Base-by-base conservation (phyloP, 1,284 basidiomycete species). In the Puccinia coronata region DNA sequence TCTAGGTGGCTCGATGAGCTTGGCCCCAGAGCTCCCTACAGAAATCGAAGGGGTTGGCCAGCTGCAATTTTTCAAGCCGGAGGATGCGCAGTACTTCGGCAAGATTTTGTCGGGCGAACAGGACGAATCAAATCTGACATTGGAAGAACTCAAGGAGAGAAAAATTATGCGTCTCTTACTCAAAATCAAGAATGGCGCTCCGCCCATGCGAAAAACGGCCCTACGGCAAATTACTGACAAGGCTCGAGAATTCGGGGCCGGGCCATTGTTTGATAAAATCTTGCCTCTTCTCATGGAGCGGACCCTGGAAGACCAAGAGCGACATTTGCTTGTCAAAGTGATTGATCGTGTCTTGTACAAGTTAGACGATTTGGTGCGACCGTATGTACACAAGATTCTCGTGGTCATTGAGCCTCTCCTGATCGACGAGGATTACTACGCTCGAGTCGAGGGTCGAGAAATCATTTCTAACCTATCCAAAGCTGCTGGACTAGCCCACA, bases 91-190 rank as follows among this genome's bases (percentile, higher is more conserved):
- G 85, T 99, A 98, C 87, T 99, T 99, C 84, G 92, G 95, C 81
- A 98, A 98, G 87, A 97, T 99, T 82, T 87, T 97, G 72, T 94
- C 93, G 86, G 94, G 96, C 84, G 95, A 98, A 85, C 94, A 97
- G 87, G 94, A 95, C 31, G 93, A 98, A 87, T 84, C 84, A 41
- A 85, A 83, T n/a, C 89, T 98, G 73, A 91, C 93, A 0, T 91
- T 96, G n/a, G 97, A 99, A 76, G 97, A 99, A 88, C 93, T 98
- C 90, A 99, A 99, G 88, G 97, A 99, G 88, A 91, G 96, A 85
- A 98, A 98, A 88, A 99, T 99, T 85, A 98, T 99, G 96, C 92
- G 96, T n/a, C 88, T 99, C n/a, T 88, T 99, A 69, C 90, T 99
- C 84, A 99, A 99, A 88, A 99, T 99, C 88, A 99, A 99, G 89